Evolutionary conservation across 2,329 filamentous ascomycete genomes (phyloP).

Genomic region (Colletotrichum sojae): DNA sequence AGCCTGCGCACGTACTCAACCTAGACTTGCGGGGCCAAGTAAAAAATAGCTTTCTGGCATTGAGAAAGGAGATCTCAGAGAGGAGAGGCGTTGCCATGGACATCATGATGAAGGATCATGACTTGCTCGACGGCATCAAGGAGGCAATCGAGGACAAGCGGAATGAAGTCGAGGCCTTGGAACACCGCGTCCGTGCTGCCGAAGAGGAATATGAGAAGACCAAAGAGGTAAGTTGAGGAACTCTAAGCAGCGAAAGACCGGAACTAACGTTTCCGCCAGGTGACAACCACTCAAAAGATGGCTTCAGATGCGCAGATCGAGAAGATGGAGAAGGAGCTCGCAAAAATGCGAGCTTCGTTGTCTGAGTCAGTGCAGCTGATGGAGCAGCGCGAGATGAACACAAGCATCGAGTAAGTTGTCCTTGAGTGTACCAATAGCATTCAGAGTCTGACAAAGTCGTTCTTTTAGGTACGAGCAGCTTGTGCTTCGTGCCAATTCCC

Average conservation of each 20-base stretch:
- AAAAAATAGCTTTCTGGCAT: slow-evolving; percentile 81
- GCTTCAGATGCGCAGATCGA: slow-evolving; percentile 95
- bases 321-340: slow-evolving; percentile 98
- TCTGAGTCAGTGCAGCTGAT: slow-evolving; percentile 90
- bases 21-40: slow-evolving; percentile 88
- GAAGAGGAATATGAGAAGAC: slow-evolving; percentile 96
- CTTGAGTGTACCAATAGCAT: not conserved
- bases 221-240: slow-evolving; percentile 72
- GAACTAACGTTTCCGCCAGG: slow-evolving; percentile 41
- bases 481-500: slow-evolving; percentile 83
- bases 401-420: slow-evolving; percentile 89
- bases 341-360: slow-evolving; percentile 87
- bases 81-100: slow-evolving; percentile 86
- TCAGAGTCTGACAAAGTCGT: not conserved
- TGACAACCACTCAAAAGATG: slow-evolving; percentile 87
- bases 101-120: slow-evolving; percentile 93
- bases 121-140: slow-evolving; percentile 93
- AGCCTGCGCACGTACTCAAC: slow-evolving; percentile 89
- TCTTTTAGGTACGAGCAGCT: slow-evolving; percentile 87
- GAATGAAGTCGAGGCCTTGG: slow-evolving; percentile 90
- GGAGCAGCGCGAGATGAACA: slow-evolving; percentile 96
- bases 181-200: slow-evolving; percentile 88
- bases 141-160: slow-evolving; percentile 97
- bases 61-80: slow-evolving; percentile 94
- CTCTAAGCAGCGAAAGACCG: not conserved